Evolutionary conservation across 352 stramenopile species (phyloP), one percentile per base, ranked within the genome.

Genomic region (Globisporangium spiculum): DNA sequence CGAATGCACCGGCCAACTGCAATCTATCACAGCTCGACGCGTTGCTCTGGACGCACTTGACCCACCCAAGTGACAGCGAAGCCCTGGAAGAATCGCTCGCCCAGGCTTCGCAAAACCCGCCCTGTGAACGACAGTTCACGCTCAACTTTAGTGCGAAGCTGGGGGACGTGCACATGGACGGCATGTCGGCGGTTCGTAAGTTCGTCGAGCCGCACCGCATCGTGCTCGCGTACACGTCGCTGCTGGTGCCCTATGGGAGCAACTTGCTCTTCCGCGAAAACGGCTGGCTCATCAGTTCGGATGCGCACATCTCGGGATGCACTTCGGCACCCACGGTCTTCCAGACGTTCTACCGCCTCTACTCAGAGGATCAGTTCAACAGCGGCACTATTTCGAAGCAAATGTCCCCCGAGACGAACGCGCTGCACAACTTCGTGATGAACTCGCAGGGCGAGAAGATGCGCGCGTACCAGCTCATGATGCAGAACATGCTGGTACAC

Each of bases 181-280:
- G 58, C 52, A 41, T 61, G 9, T 60, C 44, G 9, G 56, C 26
- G 6, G 1, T 46, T 1, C 65, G 48, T 18, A 58, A 48, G 27
- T 32, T 70, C 14, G 65, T 63, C 27, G 59, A 70, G 26, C 46
- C 48, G 8, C 24, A 61, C 26, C 65, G 65, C 4, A 54, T 59
- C 32, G 57, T 70, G 48, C 7, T 62, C 32, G 22, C 54, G 32
- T 65, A 61, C 34, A 48, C 65, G 7, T 70, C 65, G 59, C 22
- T 65, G 26, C 18, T 66, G 3, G 36, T 41, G 20, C 56, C 56
- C 12, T 2, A 12, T 1, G 65, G 18, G 2, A 66, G 26, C 16
- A 50, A 53, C 7, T 41, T 70, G 16, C 4, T 59, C 3, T 66
- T 66, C n/a, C 65, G 65, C 30, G 65, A 70, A 32, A 70, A 38